Conservation (phyloP, 495 filamentous ascomycete genomes). For the Clavariopsis aquatica region DNA sequence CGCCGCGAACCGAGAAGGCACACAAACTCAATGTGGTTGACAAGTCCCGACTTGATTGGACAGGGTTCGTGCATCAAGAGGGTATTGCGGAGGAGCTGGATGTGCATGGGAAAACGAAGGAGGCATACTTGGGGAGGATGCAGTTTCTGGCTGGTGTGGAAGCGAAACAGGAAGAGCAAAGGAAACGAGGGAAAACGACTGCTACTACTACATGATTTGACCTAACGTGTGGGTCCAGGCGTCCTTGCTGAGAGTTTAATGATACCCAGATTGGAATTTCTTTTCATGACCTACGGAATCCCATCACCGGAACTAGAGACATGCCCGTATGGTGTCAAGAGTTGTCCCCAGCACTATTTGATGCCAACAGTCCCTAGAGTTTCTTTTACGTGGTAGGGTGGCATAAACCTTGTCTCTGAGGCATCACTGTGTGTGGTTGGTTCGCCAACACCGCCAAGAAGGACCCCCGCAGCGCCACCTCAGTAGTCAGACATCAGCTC, state of each 20-base stretch:
- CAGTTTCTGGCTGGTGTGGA: conserved; percentile 87
- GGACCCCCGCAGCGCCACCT: not conserved
- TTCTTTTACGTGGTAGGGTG: too few species aligned
- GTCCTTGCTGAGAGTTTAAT: not conserved
- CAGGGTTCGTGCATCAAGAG: conserved; percentile 85
- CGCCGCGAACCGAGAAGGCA: conserved; percentile 50
- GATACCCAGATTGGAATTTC: not conserved
- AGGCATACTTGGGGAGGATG: conserved; percentile 78
- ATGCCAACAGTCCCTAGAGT: too few species aligned
- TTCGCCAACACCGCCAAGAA: not conserved
- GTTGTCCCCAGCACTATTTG: too few species aligned
- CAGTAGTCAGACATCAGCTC: conserved; percentile 6
- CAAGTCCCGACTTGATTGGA: conserved; percentile 94
- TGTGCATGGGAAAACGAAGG: conserved; percentile 78
- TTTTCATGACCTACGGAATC: not conserved
- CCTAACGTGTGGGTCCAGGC: not conserved
- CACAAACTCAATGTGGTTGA: conserved; percentile 94
- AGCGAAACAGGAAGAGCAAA: conserved; percentile 73
- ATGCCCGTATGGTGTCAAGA: too few species aligned
- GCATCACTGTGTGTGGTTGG: not conserved
- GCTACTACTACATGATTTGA: conserved; percentile 4
- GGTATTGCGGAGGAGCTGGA: conserved; percentile 90
- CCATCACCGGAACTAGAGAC: not conserved
- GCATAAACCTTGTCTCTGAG: not conserved
- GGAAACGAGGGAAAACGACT: conserved; percentile 55